These are phyloP conservation scores for Stygiomarasmius scandens DNA, from an alignment of 1,284 basidiomycete genomes.

Conservation along the genomic window DNA sequence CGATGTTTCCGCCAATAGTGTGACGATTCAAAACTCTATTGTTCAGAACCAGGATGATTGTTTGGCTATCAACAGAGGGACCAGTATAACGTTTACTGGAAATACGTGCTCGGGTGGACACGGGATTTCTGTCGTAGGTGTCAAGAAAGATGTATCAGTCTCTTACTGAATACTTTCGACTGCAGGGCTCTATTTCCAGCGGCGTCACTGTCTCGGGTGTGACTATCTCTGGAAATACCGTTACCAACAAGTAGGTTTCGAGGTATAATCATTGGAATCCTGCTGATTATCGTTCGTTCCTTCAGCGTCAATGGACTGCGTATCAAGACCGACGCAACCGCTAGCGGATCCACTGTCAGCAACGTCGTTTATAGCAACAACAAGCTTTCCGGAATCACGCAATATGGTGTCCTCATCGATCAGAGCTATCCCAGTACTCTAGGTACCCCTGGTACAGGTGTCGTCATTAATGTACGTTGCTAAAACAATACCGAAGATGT, in stretches of 20 bases:
- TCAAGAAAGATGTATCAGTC: conserved; percentile 20
- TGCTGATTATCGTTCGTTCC: neutral
- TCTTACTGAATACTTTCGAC: conserved; percentile 39
- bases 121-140: conserved; percentile 44
- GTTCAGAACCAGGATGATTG: conserved; percentile 45
- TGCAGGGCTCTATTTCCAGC: conserved; percentile 41
- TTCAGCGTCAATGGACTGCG: conserved; percentile 38
- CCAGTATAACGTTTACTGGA: conserved; percentile 47
- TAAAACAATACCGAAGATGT: too few relatives aligned
- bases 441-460: conserved; percentile 39
- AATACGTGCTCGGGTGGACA: conserved; percentile 54
- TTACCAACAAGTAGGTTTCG: conserved; percentile 20
- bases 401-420: conserved; percentile 40
- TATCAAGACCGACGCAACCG: conserved; percentile 40
- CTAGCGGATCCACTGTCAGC: conserved; percentile 35
- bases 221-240: conserved; percentile 37
- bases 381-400: conserved; percentile 12
- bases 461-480: conserved; percentile 35
- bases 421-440: conserved; percentile 42
- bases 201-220: conserved; percentile 41
- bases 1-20: conserved; percentile 35
- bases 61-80: conserved; percentile 52
- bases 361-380: conserved; percentile 38
- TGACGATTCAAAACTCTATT: conserved; percentile 36
- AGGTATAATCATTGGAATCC: neutral